phyloP scores from a whole-genome alignment of 2,329 filamentous ascomycete genomes.

The Akanthomyces muscarius region DNA sequence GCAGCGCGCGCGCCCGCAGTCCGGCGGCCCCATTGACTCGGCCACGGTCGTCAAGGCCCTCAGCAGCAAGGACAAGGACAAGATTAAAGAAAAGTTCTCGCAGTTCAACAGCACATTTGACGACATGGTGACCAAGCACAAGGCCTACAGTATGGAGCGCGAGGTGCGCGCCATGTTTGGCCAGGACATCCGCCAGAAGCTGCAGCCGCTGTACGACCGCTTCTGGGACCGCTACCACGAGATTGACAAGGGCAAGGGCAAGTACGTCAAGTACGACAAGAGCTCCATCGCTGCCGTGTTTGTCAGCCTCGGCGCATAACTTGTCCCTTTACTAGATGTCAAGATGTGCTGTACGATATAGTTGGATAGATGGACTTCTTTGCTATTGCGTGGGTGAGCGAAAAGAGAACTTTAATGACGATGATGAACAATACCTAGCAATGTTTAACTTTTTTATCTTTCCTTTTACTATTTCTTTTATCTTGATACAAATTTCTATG shows the following conservation, averaged over 20 bases:
- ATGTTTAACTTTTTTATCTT: not conserved
- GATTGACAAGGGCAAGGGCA: constrained; percentile 94
- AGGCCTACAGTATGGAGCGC: constrained; percentile 80
- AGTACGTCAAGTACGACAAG: constrained; percentile 98
- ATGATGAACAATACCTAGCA: not conserved
- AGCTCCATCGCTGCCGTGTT: constrained; percentile 66
- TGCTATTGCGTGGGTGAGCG: not conserved
- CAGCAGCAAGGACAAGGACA: constrained; percentile 87
- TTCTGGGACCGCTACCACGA: constrained; percentile 99
- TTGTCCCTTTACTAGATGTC: not conserved
- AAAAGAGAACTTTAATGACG: not conserved
- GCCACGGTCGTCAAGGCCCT: constrained; percentile 79
- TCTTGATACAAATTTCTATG: not conserved
- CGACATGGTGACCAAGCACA: constrained; percentile 79
- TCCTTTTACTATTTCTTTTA: not conserved
- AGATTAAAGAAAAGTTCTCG: constrained; percentile 93
- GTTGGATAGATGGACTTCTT: not conserved
- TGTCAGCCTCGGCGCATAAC: constrained; percentile 41
- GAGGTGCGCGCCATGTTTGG: constrained; percentile 79
- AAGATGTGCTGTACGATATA: constrained; percentile 3
- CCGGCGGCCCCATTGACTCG: constrained; percentile 74
- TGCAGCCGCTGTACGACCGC: constrained; percentile 88
- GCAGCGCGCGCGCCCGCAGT: constrained; percentile 66
- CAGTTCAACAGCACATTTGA: constrained; percentile 90
- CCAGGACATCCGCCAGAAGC: constrained; percentile 81